Evolutionary conservation across 495 filamentous ascomycete genomes (phyloP), one percentile per base, ranked within the genome.

Genomic region (Penicillium ochrochloron): DNA sequence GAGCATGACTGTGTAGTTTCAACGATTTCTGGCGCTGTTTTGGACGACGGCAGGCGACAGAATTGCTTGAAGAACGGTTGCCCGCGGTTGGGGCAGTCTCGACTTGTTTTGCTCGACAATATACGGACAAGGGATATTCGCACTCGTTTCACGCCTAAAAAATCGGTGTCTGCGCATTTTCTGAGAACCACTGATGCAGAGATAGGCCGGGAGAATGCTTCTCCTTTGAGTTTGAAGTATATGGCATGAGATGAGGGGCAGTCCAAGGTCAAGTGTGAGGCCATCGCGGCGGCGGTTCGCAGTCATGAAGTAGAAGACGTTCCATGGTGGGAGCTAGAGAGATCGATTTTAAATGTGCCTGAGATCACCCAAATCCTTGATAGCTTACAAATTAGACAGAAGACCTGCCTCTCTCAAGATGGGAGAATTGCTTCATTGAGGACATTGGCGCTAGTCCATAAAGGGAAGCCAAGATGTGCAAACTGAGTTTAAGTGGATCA

Each of bases 161-260:
- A n/a, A n/a, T n/a, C 44, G 5, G n/a, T 5, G 1, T 17, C 27
- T 12, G 48, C 27, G 8, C n/a, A 48, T 6, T 34, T 61, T 35
- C 35, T 53, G n/a, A 64, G 31, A 8, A 57, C 17, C 5, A 56
- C 37, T n/a, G 59, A 58, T 27, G 50, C 66, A 59, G 15, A 35
- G n/a, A 68, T 65, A 5, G 66, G 66, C 33, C 41, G 57, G 41
- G 53, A 59, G 29, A 42, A 61, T 11, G 53, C 64, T 53, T 68
- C 61, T 58, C 61, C 61, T 17, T 48, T 63, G 10, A 55, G 25
- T 23, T 61, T 59, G 37, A 54, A 64, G 53, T 64, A 65, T 41
- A 64, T 39, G 2, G 59, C 53, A 51, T 68, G 61, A 4, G 27
- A 27, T 15, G 51, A 39, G 3, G 65, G 65, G 15, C 50, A 54